Percentiles rank a stretch among this genome's conserved stretches.
Conservation (phyloP, 1,139 yeast species). For the Kodamaea fungicola region DNA sequence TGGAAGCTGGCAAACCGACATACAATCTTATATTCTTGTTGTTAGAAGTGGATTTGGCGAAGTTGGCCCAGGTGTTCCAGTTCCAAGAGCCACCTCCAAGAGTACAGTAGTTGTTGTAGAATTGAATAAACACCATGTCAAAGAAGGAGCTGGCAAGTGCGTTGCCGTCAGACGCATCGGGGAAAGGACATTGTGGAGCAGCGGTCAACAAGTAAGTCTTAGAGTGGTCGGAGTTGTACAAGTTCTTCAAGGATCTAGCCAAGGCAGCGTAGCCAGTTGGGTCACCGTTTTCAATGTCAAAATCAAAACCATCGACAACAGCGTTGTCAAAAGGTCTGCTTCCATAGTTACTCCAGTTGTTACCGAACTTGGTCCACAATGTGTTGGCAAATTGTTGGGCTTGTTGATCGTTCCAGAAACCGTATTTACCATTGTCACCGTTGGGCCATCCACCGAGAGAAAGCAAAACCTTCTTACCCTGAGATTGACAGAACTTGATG, state of each 20-base stretch:
- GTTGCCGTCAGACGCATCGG: slow-evolving; percentile 15
- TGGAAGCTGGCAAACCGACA: slow-evolving; percentile 16
- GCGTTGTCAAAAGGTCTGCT: slow-evolving; percentile 17
- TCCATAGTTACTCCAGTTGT: slow-evolving; percentile 11
- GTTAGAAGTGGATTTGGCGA: slow-evolving; percentile 11
- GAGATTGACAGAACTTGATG: slow-evolving; percentile 14
- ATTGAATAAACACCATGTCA: slow-evolving; percentile 17
- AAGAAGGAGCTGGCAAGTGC: slow-evolving; percentile 10
- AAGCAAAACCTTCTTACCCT: slow-evolving; percentile 15
- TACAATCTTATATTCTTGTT: slow-evolving; percentile 14
- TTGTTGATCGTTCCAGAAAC: slow-evolving; percentile 11
- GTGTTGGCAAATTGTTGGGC: slow-evolving; percentile 13
- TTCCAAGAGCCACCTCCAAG: slow-evolving; percentile 13
- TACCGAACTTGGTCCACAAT: slow-evolving; percentile 18
- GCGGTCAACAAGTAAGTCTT: slow-evolving; percentile 15
- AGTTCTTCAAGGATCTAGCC: slow-evolving; percentile 10
- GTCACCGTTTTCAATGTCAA: slow-evolving; percentile 15
- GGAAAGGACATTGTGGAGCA: slow-evolving; percentile 19
- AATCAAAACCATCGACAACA: slow-evolving; percentile 18
- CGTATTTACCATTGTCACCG: slow-evolving; percentile 11
- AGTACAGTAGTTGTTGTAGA: slow-evolving; percentile 18
- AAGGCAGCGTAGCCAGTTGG: slow-evolving; percentile 12
- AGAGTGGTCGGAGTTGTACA: slow-evolving; percentile 10
- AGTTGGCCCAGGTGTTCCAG: slow-evolving; percentile 15
- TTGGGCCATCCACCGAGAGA: slow-evolving; percentile 14